phyloP scores from a whole-genome alignment of 139 green algal genomes.

The Coccomyxa sp. region DNA sequence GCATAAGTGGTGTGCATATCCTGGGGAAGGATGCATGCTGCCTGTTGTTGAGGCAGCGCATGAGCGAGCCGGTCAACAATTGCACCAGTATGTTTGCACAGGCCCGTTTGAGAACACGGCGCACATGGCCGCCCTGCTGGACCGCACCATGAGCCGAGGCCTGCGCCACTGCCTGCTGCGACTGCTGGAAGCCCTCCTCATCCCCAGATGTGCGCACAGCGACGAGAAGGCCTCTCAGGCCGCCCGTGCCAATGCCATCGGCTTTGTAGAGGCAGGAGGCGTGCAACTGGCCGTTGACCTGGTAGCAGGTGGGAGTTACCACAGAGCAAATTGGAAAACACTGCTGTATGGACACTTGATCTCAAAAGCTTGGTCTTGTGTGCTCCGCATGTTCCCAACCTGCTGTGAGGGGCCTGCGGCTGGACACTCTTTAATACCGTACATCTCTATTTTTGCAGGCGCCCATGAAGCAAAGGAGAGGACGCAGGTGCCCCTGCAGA shows the following conservation, averaged over 20 bases:
- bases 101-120: slow-evolving; percentile 73
- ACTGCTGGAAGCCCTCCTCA: slow-evolving; percentile 73
- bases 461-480: slow-evolving; percentile 67
- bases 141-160: slow-evolving; percentile 48
- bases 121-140: slow-evolving; percentile 68
- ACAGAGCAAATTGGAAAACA: no score
- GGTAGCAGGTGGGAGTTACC: slow-evolving; percentile 34
- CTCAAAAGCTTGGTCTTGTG: no score
- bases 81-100: not conserved
- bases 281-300: slow-evolving; percentile 78
- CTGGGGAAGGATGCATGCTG: no score
- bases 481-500: slow-evolving; percentile 42
- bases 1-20: no score
- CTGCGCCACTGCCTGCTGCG: slow-evolving; percentile 72
- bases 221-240: slow-evolving; percentile 14
- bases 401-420: no score
- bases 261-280: slow-evolving; percentile 62
- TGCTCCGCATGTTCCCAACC: no score
- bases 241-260: slow-evolving; percentile 52
- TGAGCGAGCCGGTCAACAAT: no score
- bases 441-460: slow-evolving; percentile 9
- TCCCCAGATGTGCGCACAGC: slow-evolving; percentile 18
- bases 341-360: no score
- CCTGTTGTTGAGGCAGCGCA: no score
- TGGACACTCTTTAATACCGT: no score